These are phyloP conservation scores for Acanthamoeba castellanii DNA, from an alignment of 208 protist genomes.

Conservation along the genomic window DNA sequence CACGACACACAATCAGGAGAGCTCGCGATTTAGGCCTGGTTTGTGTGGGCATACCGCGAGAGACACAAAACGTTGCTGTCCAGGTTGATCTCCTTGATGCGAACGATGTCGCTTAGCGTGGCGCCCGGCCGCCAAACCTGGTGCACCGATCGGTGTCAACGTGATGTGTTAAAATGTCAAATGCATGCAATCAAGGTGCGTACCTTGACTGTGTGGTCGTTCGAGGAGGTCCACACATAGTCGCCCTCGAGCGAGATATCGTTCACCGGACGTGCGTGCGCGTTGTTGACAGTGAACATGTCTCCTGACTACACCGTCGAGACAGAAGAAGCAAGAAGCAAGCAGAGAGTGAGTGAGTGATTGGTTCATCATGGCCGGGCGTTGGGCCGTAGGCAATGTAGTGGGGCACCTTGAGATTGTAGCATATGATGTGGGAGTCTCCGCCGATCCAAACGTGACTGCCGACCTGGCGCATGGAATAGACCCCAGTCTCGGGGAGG, in stretches of 20 bases:
- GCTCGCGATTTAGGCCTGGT: no score
- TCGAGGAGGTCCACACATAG: slow-evolving; percentile 42
- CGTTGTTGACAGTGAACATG: slow-evolving; percentile 64
- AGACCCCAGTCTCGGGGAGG: slow-evolving; percentile 57
- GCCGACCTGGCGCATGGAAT: slow-evolving; percentile 52
- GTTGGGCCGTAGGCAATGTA: no score
- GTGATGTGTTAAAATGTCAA: background rate
- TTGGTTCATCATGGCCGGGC: background rate
- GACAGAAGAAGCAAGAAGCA: background rate
- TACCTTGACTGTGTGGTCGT: slow-evolving; percentile 39
- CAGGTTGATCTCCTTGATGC: slow-evolving; percentile 28
- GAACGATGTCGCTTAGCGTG: slow-evolving; percentile 28
- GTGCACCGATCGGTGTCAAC: no score
- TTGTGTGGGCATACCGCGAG: background rate
- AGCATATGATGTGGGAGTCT: slow-evolving; percentile 61
- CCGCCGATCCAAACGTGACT: slow-evolving; percentile 43
- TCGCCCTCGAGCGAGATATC: slow-evolving; percentile 45
- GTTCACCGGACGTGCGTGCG: slow-evolving; percentile 55
- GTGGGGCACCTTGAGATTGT: slow-evolving; percentile 23
- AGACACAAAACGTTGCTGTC: slow-evolving; percentile 53
- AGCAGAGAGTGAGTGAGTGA: background rate
- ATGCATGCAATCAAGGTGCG: background rate
- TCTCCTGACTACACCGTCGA: background rate
- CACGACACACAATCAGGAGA: background rate
- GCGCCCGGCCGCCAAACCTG: slow-evolving; percentile 44